Evolutionary conservation across 1,139 yeast species (phyloP), one percentile per base, ranked within the genome.

Genomic region (Debaryomyces fabryi): DNA sequence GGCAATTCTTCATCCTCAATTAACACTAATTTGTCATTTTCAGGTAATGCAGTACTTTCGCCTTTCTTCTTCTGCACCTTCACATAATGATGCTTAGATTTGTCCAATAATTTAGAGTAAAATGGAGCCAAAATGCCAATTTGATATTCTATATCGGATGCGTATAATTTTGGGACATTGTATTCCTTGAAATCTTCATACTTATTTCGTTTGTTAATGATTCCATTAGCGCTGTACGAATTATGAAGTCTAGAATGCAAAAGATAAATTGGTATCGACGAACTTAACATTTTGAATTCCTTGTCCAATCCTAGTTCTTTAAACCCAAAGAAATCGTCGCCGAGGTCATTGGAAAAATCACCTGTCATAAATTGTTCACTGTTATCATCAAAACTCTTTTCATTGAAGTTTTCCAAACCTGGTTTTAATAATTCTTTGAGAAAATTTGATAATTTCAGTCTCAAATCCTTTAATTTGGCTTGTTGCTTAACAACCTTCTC

Each of bases 311-410:
- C 99, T 43, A 95, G 75, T 57, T 92, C 98, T 60, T 82, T 87
- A 72, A 95, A 95, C 0, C 99, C 99, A 71, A 95, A 95, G 76
- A 92, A 93, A 68, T 95, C 99, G 57, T 88, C 96, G 12, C 99
- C 99, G 44, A 93, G 73, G 54, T 91, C 97, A 59, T 83, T 87
- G 1, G 97, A 86, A 63, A 93, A 95, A 59, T 91, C 97, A 50
- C 99, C 99, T 18, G 95, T 88, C 58, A 92, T 72, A 60, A 92
- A 93, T 64, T 92, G 96, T 54, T 93, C 98, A 63, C 96, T 88
- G 59, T 91, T 89, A 61, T 93, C 99, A 39, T 76, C 84, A 65
- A 93, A 93, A 57, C 86, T 87, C 49, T 81, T 78, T 60, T 92
- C 98, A 48, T 81, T 86, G 49, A 82, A 70, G 54, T 85, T 76